These are phyloP conservation scores for Suillus subalutaceus DNA, from an alignment of 768 basidiomycete species.

Conservation along the genomic window DNA sequence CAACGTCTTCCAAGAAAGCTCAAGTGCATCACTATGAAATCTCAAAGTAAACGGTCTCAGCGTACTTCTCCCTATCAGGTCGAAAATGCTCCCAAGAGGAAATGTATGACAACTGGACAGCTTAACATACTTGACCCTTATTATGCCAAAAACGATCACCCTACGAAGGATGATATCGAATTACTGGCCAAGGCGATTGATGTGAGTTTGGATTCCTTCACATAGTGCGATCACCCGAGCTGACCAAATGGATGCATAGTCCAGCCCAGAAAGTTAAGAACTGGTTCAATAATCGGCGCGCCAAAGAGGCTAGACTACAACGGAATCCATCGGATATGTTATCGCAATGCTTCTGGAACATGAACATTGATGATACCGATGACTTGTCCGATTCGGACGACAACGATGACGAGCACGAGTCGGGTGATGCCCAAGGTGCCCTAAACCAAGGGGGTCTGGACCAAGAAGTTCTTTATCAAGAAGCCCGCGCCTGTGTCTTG, in stretches of 20 bases:
- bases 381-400: too few relatives aligned
- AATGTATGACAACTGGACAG: slow-evolving; percentile 4
- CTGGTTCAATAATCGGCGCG: slow-evolving; percentile 11
- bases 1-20: not conserved
- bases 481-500: not conserved
- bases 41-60: not conserved
- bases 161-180: not conserved
- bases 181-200: not conserved
- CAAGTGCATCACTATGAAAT: not conserved
- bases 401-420: too few relatives aligned
- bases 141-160: not conserved
- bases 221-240: too few relatives aligned
- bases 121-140: not conserved
- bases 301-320: not conserved
- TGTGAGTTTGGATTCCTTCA: not conserved
- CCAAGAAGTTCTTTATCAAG: not conserved
- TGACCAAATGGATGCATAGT: not conserved
- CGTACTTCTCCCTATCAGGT: not conserved
- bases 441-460: too few relatives aligned
- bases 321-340: not conserved
- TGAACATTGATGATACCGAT: too few relatives aligned
- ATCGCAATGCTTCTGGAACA: not conserved
- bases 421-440: too few relatives aligned
- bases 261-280: not conserved
- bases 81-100: not conserved